These are phyloP conservation scores for Madurella mycetomatis DNA, from an alignment of 2,329 filamentous ascomycete species.

Conservation along the genomic window DNA sequence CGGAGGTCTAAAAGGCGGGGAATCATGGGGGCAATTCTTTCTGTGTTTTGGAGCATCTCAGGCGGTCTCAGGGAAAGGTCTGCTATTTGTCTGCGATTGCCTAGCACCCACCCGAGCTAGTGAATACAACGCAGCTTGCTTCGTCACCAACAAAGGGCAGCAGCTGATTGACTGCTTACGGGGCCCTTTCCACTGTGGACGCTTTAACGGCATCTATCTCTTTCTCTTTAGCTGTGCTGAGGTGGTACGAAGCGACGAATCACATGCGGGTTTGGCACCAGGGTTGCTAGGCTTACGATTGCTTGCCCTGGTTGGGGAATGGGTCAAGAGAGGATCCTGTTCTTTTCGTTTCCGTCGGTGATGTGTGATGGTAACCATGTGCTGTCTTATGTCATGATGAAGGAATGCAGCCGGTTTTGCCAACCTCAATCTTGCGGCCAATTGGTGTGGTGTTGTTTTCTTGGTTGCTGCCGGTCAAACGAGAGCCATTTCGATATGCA, in stretches of 20 bases:
- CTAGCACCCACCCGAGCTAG: constrained; percentile 27
- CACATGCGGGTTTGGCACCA: background rate
- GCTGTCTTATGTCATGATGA: too few relatives aligned
- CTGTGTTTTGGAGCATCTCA: constrained; percentile 29
- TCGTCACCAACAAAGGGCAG: constrained; percentile 22
- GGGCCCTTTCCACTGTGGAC: background rate
- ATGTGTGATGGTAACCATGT: too few relatives aligned
- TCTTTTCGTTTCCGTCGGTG: too few relatives aligned
- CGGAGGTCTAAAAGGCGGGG: constrained; percentile 64
- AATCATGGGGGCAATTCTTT: constrained; percentile 24
- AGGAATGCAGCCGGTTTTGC: too few relatives aligned
- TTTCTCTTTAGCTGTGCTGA: background rate
- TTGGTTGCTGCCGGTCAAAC: too few relatives aligned
- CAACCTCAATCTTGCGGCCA: too few relatives aligned
- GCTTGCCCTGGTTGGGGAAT: too few relatives aligned
- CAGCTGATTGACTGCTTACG: background rate
- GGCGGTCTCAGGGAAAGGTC: constrained; percentile 28
- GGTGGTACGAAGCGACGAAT: constrained; percentile 6
- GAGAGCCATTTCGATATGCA: too few relatives aligned
- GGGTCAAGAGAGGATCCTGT: too few relatives aligned
- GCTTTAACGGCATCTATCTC: background rate
- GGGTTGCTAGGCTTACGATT: too few relatives aligned
- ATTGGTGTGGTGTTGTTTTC: too few relatives aligned
- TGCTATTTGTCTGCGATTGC: constrained; percentile 27
- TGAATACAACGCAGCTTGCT: constrained; percentile 27